These are phyloP conservation scores for Trichoderma lentiforme DNA, from an alignment of 2,329 filamentous ascomycete species.

Conservation along the genomic window DNA sequence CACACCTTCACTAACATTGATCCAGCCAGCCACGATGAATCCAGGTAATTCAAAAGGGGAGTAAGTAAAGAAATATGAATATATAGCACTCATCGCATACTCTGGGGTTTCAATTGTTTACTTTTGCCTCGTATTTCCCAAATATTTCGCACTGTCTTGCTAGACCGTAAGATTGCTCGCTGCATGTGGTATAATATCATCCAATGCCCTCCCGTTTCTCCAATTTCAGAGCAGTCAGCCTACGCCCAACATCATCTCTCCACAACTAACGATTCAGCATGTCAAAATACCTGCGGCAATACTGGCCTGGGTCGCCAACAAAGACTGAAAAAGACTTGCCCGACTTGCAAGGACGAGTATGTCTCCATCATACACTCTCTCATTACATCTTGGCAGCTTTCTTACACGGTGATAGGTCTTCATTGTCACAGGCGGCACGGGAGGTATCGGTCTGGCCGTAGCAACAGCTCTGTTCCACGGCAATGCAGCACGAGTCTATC, in stretches of 20 bases:
- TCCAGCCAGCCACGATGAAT: background rate
- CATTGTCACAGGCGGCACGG: constrained; percentile 44
- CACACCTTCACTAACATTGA: background rate
- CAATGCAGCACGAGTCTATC: constrained; percentile 48
- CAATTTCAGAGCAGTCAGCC: background rate
- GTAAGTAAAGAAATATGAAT: background rate
- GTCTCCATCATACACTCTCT: background rate
- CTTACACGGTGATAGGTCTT: constrained; percentile 35
- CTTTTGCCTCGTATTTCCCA: background rate
- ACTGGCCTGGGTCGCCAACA: constrained; percentile 33
- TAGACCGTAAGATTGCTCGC: background rate
- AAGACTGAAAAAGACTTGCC: constrained; percentile 42
- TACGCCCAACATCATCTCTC: background rate
- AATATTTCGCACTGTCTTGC: background rate
- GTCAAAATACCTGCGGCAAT: background rate
- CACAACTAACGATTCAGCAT: background rate
- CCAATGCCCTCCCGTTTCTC: background rate
- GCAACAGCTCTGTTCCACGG: constrained; percentile 49
- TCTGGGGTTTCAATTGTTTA: background rate
- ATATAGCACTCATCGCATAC: background rate
- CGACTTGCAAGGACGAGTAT: constrained; percentile 37
- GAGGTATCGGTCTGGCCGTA: constrained; percentile 48
- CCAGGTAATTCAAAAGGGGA: background rate
- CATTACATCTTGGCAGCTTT: background rate
- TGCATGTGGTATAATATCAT: background rate